Evolutionary conservation across 176 grass and related monocot species (phyloP).

Genomic region (Musa itinerans): DNA sequence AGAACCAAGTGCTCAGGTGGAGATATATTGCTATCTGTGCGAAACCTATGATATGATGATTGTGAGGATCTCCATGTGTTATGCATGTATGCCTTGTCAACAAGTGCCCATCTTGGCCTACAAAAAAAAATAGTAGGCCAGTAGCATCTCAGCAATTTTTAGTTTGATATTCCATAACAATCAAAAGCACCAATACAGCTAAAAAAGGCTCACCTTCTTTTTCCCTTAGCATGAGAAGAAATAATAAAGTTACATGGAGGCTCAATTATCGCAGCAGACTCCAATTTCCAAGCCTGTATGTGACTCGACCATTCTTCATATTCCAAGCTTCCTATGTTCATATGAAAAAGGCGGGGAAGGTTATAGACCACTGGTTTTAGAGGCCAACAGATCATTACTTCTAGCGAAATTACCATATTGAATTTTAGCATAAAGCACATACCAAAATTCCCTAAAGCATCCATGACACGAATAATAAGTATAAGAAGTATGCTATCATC

Average conservation of each 20-base stretch:
- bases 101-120: slow-evolving; percentile 91
- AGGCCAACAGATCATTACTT: neutral
- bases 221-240: slow-evolving; percentile 62
- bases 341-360: neutral
- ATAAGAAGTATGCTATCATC: slow-evolving; percentile 91
- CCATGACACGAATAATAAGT: slow-evolving; percentile 78
- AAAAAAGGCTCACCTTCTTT: slow-evolving; percentile 59
- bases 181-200: slow-evolving; percentile 4
- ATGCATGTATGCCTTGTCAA: slow-evolving; percentile 85
- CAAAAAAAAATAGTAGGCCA: slow-evolving; percentile 6
- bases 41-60: slow-evolving; percentile 83
- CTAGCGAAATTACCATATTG: slow-evolving; percentile 6
- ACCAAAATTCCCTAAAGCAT: slow-evolving; percentile 96
- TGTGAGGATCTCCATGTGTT: slow-evolving; percentile 87
- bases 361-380: neutral
- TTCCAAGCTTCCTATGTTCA: slow-evolving; percentile 73
- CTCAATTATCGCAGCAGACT: slow-evolving; percentile 82
- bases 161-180: neutral
- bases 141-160: neutral
- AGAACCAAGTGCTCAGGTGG: slow-evolving; percentile 56
- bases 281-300: slow-evolving; percentile 85
- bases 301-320: slow-evolving; percentile 89
- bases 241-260: slow-evolving; percentile 88
- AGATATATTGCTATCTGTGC: slow-evolving; percentile 51
- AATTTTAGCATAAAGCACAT: slow-evolving; percentile 26